Evolutionary conservation across 306 rosid genomes (phyloP), one percentile per base, ranked within the genome.

Genomic region (Macrotyloma uniflorum): DNA sequence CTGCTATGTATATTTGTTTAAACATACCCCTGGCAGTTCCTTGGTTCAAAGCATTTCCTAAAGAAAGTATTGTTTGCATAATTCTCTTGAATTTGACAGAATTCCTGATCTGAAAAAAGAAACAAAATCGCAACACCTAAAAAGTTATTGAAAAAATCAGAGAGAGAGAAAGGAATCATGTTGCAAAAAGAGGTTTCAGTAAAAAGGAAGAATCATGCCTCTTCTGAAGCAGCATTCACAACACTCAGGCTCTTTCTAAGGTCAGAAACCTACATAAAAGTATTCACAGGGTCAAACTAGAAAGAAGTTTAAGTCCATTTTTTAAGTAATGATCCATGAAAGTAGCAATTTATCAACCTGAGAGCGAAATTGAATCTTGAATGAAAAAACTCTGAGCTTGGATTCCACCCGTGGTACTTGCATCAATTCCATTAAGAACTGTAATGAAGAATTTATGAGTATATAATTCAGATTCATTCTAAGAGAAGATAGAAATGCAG

Each of bases 31-130:
- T 83, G 32, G 93, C 90, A 83, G 98, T 94, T 83, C 98, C 98
- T 84, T 88, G 97, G 83, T 94, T 94, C 86, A 94, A 84, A 82
- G 98, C 98, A 86, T 94, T 94, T 80, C 98, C 98, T 68, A 94
- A 77, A 30, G 98, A 90, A 74, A 94, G 98, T 85, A 94, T 88
- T 47, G 97, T 94, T 79, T 92, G 98, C 97, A 94, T 94, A 75
- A 94, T 71, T 92, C 98, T 90, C 87, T 94, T 94, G 61, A 94
- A 86, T 85, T 94, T 94, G 83, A 79, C 80, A 36, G 98, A 94
- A 86, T 71, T 87, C 65, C 83, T 87, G 79, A 94, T 89, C 98
- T 92, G 98, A 80, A 72, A 78, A 67, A n/a, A 26, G 84, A 72
- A 65, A 51, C 28, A 43, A 67, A 82, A 71, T 51, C 71, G 8